phyloP scores from a whole-genome alignment of 805 yeast species.

The Zygosaccharomyces siamensis region DNA sequence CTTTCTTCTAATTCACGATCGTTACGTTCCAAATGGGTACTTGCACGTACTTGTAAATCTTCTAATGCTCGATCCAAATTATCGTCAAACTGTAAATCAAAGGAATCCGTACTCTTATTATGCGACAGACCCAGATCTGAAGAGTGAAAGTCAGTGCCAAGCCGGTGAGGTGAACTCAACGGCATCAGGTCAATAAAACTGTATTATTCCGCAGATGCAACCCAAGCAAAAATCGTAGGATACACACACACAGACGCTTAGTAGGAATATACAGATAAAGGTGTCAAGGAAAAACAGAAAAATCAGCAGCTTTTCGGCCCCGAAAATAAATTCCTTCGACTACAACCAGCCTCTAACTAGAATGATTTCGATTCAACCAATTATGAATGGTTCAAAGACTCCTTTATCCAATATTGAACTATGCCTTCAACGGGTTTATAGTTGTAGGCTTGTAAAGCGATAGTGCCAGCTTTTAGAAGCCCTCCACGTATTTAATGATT shows the following conservation, averaged over 20 bases:
- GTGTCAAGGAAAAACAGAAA: neutral
- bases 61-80: conserved; percentile 64
- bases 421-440: neutral
- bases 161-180: conserved; percentile 22
- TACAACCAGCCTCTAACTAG: neutral
- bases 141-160: conserved; percentile 9
- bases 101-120: conserved; percentile 38
- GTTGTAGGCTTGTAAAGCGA: neutral
- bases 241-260: neutral
- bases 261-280: neutral
- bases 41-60: conserved; percentile 41
- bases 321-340: neutral
- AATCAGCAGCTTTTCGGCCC: neutral
- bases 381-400: neutral
- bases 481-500: neutral
- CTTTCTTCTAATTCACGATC: conserved; percentile 32
- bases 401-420: neutral
- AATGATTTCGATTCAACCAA: neutral
- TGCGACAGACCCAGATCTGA: conserved; percentile 7
- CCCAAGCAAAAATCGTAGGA: neutral
- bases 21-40: conserved; percentile 29
- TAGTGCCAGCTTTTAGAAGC: neutral
- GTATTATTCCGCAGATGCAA: neutral
- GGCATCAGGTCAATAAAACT: conserved; percentile 14
- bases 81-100: conserved; percentile 60